Conservation (phyloP, 1,139 yeast species). For the Yamadazyma dendronema region DNA sequence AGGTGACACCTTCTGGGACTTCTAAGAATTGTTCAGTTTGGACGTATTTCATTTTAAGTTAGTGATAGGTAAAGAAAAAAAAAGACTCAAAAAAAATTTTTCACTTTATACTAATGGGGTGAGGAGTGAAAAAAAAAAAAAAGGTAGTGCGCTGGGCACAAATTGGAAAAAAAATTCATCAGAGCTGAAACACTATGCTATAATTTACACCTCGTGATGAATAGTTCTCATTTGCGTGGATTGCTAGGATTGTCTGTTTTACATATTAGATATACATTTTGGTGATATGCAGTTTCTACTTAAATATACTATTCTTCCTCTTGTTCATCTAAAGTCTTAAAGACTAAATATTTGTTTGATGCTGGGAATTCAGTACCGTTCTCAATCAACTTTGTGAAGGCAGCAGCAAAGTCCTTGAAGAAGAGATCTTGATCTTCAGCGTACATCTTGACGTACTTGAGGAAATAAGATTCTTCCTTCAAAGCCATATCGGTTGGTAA, state of each 20-base stretch:
- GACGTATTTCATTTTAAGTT: constrained; percentile 74
- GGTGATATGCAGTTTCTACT: too few relatives aligned
- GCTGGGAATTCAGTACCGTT: constrained; percentile 66
- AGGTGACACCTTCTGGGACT: constrained; percentile 93
- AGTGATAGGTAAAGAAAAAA: constrained; percentile 5
- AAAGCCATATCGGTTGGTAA: constrained; percentile 81
- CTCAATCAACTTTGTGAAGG: constrained; percentile 69
- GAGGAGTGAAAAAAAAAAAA: constrained; percentile 1
- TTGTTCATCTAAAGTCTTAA: constrained; percentile 74
- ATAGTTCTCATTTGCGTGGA: too few relatives aligned
- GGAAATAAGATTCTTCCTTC: constrained; percentile 62
- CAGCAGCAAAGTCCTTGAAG: constrained; percentile 69
- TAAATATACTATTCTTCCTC: constrained; percentile 12
- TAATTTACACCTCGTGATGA: too few relatives aligned
- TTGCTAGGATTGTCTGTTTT: too few relatives aligned
- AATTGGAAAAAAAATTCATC: background rate
- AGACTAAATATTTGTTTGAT: constrained; percentile 43
- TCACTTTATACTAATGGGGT: constrained; percentile 2
- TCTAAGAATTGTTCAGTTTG: constrained; percentile 90
- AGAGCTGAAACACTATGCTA: too few relatives aligned
- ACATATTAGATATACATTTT: too few relatives aligned
- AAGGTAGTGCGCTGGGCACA: constrained; percentile 1
- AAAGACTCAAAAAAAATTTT: constrained; percentile 4
- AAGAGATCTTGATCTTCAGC: constrained; percentile 70
- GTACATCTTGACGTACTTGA: constrained; percentile 64